Evolutionary conservation across 441 rosid species (phyloP).

Genomic region (Pelargonium citronellum): DNA sequence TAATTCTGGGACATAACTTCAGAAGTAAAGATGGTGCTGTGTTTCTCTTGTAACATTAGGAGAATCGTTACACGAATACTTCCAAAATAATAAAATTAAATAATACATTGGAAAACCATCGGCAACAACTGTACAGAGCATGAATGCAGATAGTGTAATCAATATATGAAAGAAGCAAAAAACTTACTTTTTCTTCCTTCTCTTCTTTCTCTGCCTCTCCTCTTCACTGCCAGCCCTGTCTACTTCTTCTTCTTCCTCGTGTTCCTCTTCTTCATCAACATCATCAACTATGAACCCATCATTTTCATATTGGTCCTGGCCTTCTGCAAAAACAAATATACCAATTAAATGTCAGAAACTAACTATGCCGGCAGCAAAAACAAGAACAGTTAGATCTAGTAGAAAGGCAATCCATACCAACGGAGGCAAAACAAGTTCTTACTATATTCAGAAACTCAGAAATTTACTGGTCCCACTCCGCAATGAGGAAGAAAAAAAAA

Average conservation of each 20-base stretch:
- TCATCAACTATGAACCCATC: constrained; percentile 92
- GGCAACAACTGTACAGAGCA: too few relatives aligned
- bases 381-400: neutral
- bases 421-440: neutral
- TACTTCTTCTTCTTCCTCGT: constrained; percentile 34
- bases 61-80: neutral
- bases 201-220: constrained; percentile 77
- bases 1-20: neutral
- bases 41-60: neutral
- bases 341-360: neutral
- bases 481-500: neutral
- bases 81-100: neutral
- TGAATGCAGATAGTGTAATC: neutral
- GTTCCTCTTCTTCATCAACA: constrained; percentile 48
- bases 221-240: constrained; percentile 68
- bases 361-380: neutral
- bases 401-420: neutral
- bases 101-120: too few relatives aligned
- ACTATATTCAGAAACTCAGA: neutral
- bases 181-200: constrained; percentile 66
- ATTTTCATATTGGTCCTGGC: constrained; percentile 80
- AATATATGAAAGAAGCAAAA: constrained; percentile 10
- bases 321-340: constrained; percentile 47
- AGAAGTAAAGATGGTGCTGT: neutral
- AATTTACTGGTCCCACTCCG: neutral